Evolutionary conservation across 495 filamentous ascomycete genomes (phyloP).

Genomic region (Penicillium fimorum): DNA sequence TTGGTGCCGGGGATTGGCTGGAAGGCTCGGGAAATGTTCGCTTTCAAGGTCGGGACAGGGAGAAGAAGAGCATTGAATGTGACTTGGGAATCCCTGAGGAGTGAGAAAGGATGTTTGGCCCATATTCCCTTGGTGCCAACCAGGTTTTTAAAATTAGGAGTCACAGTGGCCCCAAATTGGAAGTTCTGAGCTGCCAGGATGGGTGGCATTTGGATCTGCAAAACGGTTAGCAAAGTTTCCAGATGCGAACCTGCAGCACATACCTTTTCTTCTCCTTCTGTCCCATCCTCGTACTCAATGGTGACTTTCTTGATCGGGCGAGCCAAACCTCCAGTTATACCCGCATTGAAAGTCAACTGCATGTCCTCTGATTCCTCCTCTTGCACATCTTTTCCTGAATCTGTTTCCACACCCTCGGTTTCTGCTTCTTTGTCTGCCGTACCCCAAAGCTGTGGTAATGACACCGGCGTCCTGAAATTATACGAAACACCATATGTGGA

Average conservation of each 20-base stretch:
- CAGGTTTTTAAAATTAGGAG: conserved; percentile 28
- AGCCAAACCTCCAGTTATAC: conserved; percentile 32
- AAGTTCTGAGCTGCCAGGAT: conserved; percentile 29
- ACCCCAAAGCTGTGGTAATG: conserved; percentile 23
- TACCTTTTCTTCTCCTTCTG: conserved; percentile 26
- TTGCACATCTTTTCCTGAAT: conserved; percentile 13
- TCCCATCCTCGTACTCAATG: conserved; percentile 29
- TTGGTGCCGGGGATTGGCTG: conserved; percentile 32
- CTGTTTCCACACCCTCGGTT: not conserved
- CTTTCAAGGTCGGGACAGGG: conserved; percentile 31
- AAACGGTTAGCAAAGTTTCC: conserved; percentile 9
- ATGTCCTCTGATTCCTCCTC: conserved; percentile 13
- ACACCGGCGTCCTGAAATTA: conserved; percentile 38
- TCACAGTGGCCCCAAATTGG: conserved; percentile 34
- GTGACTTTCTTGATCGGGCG: conserved; percentile 21
- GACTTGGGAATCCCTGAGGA: conserved; percentile 32
- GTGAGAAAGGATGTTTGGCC: conserved; percentile 29
- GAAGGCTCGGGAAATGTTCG: conserved; percentile 31
- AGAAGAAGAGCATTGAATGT: conserved; percentile 27
- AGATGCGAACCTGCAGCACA: not conserved
- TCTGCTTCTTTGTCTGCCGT: conserved; percentile 21
- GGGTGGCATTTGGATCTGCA: conserved; percentile 33
- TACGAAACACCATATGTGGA: conserved; percentile 32
- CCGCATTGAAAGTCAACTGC: conserved; percentile 34
- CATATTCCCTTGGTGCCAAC: conserved; percentile 31